A percentile compares a stretch with the other conserved stretches of the same genome.
phyloP scores from a whole-genome alignment of 805 yeast genomes.

The Helenozyma baotianmanensis region DNA sequence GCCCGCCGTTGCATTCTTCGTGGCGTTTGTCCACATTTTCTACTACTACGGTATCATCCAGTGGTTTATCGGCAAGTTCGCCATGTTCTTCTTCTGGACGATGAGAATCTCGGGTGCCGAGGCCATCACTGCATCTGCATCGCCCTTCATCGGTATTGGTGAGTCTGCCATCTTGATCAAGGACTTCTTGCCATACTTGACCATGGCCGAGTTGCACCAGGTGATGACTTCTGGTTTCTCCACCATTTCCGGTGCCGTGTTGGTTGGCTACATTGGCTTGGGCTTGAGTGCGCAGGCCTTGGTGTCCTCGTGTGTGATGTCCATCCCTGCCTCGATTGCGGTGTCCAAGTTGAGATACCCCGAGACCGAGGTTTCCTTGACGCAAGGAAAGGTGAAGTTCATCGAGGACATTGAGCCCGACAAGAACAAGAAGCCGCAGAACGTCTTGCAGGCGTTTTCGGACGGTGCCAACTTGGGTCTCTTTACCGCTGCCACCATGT shows the following conservation, averaged over 20 bases:
- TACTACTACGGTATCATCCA: constrained; percentile 57
- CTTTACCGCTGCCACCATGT: constrained; percentile 51
- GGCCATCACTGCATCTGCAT: constrained; percentile 61
- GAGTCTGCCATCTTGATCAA: constrained; percentile 60
- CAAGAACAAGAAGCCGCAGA: constrained; percentile 35
- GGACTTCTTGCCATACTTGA: constrained; percentile 54
- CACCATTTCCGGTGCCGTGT: constrained; percentile 60
- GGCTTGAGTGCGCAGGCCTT: constrained; percentile 61
- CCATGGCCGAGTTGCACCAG: constrained; percentile 59
- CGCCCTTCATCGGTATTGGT: constrained; percentile 65
- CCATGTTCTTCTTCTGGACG: constrained; percentile 56
- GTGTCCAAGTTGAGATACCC: constrained; percentile 57
- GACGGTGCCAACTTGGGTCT: constrained; percentile 58
- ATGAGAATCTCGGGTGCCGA: constrained; percentile 60
- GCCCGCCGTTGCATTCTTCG: constrained; percentile 62
- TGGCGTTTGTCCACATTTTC: constrained; percentile 57
- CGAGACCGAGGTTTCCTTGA: constrained; percentile 51
- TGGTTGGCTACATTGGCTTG: constrained; percentile 58
- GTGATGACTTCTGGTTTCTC: constrained; percentile 61
- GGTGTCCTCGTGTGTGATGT: constrained; percentile 65
- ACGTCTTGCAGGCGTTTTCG: constrained; percentile 54
- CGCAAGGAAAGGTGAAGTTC: constrained; percentile 45
- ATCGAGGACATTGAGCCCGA: constrained; percentile 35
- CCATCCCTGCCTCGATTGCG: constrained; percentile 61
- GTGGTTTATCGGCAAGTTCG: constrained; percentile 55